A percentile compares a stretch with the other conserved stretches of the same genome.
These are phyloP conservation scores for Cornus kousa DNA, from an alignment of 148 eudicot species.

Conservation along the genomic window DNA sequence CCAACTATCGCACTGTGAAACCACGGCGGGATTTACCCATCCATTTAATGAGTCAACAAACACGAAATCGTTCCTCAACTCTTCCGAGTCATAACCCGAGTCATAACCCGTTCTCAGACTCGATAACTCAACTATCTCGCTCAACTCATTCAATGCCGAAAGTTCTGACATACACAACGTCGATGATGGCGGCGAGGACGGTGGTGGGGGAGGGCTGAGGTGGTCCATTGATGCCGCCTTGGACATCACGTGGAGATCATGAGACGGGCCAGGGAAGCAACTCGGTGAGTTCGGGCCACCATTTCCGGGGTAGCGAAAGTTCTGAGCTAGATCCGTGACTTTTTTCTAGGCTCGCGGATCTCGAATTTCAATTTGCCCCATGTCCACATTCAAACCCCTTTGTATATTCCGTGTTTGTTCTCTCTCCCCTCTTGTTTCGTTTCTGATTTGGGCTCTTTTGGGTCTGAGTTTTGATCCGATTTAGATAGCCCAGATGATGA, in stretches of 20 bases:
- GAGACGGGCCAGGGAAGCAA: slow-evolving; percentile 34
- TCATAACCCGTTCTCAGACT: slow-evolving; percentile 25
- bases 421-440: slow-evolving; percentile 8
- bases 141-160: slow-evolving; percentile 15
- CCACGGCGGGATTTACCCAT: slow-evolving; percentile 20
- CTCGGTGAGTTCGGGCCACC: slow-evolving; percentile 34
- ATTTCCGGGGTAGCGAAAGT: slow-evolving; percentile 36
- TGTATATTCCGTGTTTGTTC: slow-evolving; percentile 23
- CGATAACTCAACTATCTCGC: slow-evolving; percentile 31
- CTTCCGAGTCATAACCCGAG: slow-evolving; percentile 33
- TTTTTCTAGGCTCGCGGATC: slow-evolving; percentile 37
- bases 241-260: slow-evolving; percentile 37
- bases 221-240: slow-evolving; percentile 38
- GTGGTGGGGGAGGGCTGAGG: slow-evolving; percentile 1
- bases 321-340: slow-evolving; percentile 41
- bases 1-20: slow-evolving; percentile 4
- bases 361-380: slow-evolving; percentile 46
- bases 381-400: slow-evolving; percentile 38
- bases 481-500: neutral
- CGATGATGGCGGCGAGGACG: neutral
- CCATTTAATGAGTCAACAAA: slow-evolving; percentile 22
- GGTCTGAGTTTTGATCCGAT: too few species aligned
- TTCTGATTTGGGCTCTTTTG: neutral
- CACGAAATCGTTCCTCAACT: slow-evolving; percentile 25
- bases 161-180: neutral